Base-by-base conservation (phyloP, 495 filamentous ascomycete species). In the Aspergillus sparsus region DNA sequence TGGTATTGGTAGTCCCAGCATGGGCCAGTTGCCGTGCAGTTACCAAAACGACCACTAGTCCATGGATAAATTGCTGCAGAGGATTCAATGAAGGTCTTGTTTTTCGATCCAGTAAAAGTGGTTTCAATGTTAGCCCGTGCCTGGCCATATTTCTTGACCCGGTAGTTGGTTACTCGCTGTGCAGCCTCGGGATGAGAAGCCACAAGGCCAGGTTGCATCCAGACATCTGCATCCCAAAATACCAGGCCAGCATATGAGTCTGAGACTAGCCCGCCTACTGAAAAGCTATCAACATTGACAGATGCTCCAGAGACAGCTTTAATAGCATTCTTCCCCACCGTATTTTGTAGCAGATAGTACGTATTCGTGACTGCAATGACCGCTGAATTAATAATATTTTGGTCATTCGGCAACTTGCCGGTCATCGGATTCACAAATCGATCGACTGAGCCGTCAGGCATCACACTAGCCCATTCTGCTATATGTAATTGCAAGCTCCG, bases 291-390 rank as follows among this genome's bases (percentile, higher is more conserved):
- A 5, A 72, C 66, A 53, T 83, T 80, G 11, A 88, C 70, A 2
- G 79, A 79, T 0, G 76, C 71, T 33, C 69, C 68, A 4, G 63
- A 57, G 0, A 69, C 72, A 18, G 65, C 57, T 7, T 70, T 72
- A 39, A 82, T 70, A 3, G 78, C 78, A 62, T 86, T 85, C 15
- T 74, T 67, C 5, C 83, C 77, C 15, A 84, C 79, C 0, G 83
- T 88, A 55, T 89, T 89, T 60, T 90, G 86, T 16, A 93, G 70
- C 0, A 93, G 71, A 62, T 90, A 86, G 70, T 87, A 92, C 1
- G 83, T 77, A 57, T 84, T 89, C 5, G 84, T 82, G 5, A 91
- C 82, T 1, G 87, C 78, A 10, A 82, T 79, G 41, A 92, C 84
- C 16, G 89, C 85, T 32, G 83, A 73, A 60, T 85, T 81, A 51